Evolutionary conservation across 306 rosid species (phyloP).

Genomic region (Corylus americana): DNA sequence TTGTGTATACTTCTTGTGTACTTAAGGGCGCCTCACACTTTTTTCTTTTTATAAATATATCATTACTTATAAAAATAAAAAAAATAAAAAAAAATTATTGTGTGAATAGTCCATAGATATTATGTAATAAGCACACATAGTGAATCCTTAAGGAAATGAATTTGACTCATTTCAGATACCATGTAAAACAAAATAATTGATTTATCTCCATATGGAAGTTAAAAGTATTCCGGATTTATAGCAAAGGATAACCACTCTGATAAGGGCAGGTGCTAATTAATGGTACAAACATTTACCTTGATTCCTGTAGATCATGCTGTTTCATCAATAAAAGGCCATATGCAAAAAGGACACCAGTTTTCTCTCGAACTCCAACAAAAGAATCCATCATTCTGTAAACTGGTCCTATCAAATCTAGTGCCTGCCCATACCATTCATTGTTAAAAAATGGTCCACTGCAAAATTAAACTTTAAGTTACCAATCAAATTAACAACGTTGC

Average conservation of each 20-base stretch:
- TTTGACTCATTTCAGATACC: neutral
- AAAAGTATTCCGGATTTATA: neutral
- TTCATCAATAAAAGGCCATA: slow-evolving; percentile 92
- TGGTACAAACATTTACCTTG: slow-evolving; percentile 54
- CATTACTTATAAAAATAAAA: no score
- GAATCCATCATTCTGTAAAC: slow-evolving; percentile 89
- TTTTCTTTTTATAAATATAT: no score
- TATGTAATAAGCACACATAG: neutral
- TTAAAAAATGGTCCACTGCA: slow-evolving; percentile 17
- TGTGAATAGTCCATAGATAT: slow-evolving; percentile 13
- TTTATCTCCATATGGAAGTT: neutral
- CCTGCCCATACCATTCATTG: slow-evolving; percentile 59
- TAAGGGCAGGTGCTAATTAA: slow-evolving; percentile 15
- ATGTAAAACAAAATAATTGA: neutral
- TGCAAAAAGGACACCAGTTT: slow-evolving; percentile 88
- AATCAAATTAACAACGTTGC: slow-evolving; percentile 10
- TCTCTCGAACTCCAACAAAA: slow-evolving; percentile 97
- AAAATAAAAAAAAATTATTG: neutral
- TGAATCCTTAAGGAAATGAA: neutral
- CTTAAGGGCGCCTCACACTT: no score
- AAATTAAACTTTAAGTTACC: slow-evolving; percentile 14
- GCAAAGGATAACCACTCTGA: neutral
- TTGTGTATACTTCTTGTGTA: no score
- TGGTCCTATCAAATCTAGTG: slow-evolving; percentile 91
- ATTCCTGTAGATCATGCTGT: slow-evolving; percentile 95